Evolutionary conservation across 345 rosid genomes (phyloP), one percentile per base, ranked within the genome.

Genomic region (Corchorus capsularis): DNA sequence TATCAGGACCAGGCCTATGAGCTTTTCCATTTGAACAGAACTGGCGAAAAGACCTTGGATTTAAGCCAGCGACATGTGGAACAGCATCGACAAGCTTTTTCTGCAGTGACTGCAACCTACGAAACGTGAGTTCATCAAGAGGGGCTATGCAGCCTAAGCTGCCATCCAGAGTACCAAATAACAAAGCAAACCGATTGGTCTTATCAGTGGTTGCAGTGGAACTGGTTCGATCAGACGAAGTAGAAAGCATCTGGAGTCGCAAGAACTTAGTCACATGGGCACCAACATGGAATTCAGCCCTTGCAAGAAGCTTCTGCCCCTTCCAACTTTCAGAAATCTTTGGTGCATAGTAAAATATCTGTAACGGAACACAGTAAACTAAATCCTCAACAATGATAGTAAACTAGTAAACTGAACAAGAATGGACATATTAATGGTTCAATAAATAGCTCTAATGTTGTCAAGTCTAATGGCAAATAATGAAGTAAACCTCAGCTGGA

Each of bases 251-350:
- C 82, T 91, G 94, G 79, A 96, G 80, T 79, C 99, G 87, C 81
- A 91, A 80, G 89, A 96, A 96, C 86, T 92, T 96, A 27, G 96
- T 86, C 72, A 96, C 90, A 74, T 89, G 96, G 69, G 99, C 91
- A 64, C 98, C 97, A 0, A 88, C 92, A 69, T 96, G 99, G 88
- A 96, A 93, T 79, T 96, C 98, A 2, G 93, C 96, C 86, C 96
- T 92, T 22, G 97, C 87, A 49, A 96, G 98, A 84, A 96, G 94
- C 84, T 96, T 96, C 83, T 89, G 96, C 62, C 99, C 98, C 76
- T 93, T 96, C 99, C 98, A 93, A 79, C 98, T 96, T 88, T 96
- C 99, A 0, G 94, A 86, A 89, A 91, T 88, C 90, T 93, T 96
- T 45, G 97, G 99, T 60, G 96, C 98, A 78, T 85, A 96, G 83